phyloP scores from a whole-genome alignment of 306 rosid species.

The Trifolium repens region DNA sequence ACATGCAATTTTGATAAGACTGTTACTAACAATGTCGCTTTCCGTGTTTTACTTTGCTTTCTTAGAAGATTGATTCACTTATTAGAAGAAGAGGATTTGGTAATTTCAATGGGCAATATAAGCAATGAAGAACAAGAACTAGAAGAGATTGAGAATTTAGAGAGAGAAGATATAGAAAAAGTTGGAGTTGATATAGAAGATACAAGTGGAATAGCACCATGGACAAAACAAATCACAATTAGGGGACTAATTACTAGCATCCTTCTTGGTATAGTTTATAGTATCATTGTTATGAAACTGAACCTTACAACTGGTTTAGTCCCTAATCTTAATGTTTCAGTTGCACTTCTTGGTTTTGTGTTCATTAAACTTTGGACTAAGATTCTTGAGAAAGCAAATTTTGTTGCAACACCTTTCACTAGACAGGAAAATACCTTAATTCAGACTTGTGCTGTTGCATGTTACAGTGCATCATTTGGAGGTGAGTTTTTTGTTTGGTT shows the following conservation, averaged over 20 bases:
- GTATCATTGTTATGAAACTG: slow-evolving; percentile 79
- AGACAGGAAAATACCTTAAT: slow-evolving; percentile 86
- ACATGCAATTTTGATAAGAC: too few relatives aligned
- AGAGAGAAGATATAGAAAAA: slow-evolving; percentile 50
- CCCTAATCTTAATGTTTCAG: slow-evolving; percentile 92
- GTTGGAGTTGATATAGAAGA: slow-evolving; percentile 51
- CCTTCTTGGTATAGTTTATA: slow-evolving; percentile 68
- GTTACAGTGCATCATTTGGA: slow-evolving; percentile 82
- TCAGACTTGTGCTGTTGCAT: slow-evolving; percentile 94
- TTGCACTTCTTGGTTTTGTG: slow-evolving; percentile 90
- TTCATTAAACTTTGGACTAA: slow-evolving; percentile 71
- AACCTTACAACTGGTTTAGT: slow-evolving; percentile 88
- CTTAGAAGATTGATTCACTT: slow-evolving; percentile 27
- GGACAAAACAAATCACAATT: slow-evolving; percentile 71
- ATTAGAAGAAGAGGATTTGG: slow-evolving; percentile 6
- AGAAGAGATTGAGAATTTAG: slow-evolving; percentile 52
- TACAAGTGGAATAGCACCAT: slow-evolving; percentile 57
- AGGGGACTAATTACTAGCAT: slow-evolving; percentile 73
- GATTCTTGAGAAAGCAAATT: slow-evolving; percentile 72
- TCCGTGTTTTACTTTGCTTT: not conserved
- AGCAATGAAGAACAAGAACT: slow-evolving; percentile 49
- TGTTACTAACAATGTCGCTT: too few relatives aligned
- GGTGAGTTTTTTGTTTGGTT: slow-evolving; percentile 50
- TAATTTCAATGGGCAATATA: slow-evolving; percentile 46
- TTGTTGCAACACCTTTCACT: slow-evolving; percentile 77